Conservation (phyloP, 2,329 filamentous ascomycete genomes). For the Coniochaeta pulveracea region DNA sequence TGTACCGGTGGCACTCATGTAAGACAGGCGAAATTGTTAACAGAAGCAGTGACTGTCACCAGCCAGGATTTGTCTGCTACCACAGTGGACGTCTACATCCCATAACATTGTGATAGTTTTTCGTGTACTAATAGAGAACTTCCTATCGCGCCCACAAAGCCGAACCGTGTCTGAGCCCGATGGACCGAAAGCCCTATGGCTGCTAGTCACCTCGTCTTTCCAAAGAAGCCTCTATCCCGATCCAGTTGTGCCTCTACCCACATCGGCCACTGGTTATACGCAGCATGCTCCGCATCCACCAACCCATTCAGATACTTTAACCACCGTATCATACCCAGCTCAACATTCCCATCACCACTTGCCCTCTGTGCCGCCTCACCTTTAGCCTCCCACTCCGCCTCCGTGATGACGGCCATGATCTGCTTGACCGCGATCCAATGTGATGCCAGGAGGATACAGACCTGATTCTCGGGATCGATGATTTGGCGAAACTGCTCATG, state of each 20-base stretch:
- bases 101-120: too few species aligned
- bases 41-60: too few species aligned
- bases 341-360: conserved; percentile 13
- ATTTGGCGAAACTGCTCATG: conserved; percentile 39
- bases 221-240: conserved; percentile 32
- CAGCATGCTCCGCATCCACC: conserved; percentile 29
- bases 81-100: too few species aligned
- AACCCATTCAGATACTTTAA: conserved; percentile 36
- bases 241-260: conserved; percentile 43
- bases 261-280: conserved; percentile 39
- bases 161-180: neutral
- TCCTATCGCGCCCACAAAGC: too few species aligned
- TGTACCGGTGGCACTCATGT: too few species aligned
- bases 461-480: conserved; percentile 33
- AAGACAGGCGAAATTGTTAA: too few species aligned
- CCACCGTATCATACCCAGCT: conserved; percentile 36
- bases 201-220: conserved; percentile 16
- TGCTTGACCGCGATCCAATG: conserved; percentile 45
- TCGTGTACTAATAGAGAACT: too few species aligned
- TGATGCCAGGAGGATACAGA: conserved; percentile 33
- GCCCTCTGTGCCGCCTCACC: conserved; percentile 10
- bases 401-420: conserved; percentile 38
- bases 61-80: too few species aligned
- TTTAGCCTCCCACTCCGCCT: conserved; percentile 22
- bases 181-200: neutral